Conservation (phyloP, 176 grass and related monocot species). For the Carex kokanica region DNA sequence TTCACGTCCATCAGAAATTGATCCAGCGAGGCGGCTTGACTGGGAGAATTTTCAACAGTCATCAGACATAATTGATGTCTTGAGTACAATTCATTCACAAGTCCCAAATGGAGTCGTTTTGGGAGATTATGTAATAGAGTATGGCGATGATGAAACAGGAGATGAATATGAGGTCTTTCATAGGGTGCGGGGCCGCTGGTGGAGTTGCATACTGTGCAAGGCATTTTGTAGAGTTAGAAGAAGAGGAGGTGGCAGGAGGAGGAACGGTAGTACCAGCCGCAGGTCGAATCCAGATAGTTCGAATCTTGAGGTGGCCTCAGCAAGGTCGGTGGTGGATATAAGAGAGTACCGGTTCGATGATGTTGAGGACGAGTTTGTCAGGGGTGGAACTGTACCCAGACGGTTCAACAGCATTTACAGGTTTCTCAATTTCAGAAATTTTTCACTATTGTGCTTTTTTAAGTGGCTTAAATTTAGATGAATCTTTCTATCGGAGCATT, state of each 20-base stretch:
- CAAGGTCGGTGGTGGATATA: slow-evolving; percentile 50
- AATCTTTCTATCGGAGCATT: neutral
- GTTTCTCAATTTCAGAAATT: slow-evolving; percentile 18
- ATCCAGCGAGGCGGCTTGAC: slow-evolving; percentile 72
- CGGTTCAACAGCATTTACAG: slow-evolving; percentile 32
- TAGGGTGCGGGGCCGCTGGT: slow-evolving; percentile 67
- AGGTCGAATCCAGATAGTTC: slow-evolving; percentile 56
- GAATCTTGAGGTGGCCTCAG: slow-evolving; percentile 55
- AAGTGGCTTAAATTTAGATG: slow-evolving; percentile 8
- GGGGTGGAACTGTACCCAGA: slow-evolving; percentile 51
- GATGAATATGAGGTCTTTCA: slow-evolving; percentile 71
- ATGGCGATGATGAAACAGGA: slow-evolving; percentile 83
- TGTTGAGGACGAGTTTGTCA: slow-evolving; percentile 77
- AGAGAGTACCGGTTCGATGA: slow-evolving; percentile 87
- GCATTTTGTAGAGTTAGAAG: slow-evolving; percentile 74
- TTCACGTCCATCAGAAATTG: slow-evolving; percentile 87
- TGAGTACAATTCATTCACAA: slow-evolving; percentile 91
- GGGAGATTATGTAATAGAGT: slow-evolving; percentile 97
- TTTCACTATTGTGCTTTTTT: neutral
- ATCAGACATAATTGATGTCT: slow-evolving; percentile 92
- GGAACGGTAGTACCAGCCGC: slow-evolving; percentile 22
- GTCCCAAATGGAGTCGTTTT: slow-evolving; percentile 85
- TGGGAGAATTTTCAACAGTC: slow-evolving; percentile 99
- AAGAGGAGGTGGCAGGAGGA: slow-evolving; percentile 59
- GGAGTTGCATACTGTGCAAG: slow-evolving; percentile 83